Conservation (phyloP, 192 early-diverging fungal genomes). For the Thamnidium elegans region DNA sequence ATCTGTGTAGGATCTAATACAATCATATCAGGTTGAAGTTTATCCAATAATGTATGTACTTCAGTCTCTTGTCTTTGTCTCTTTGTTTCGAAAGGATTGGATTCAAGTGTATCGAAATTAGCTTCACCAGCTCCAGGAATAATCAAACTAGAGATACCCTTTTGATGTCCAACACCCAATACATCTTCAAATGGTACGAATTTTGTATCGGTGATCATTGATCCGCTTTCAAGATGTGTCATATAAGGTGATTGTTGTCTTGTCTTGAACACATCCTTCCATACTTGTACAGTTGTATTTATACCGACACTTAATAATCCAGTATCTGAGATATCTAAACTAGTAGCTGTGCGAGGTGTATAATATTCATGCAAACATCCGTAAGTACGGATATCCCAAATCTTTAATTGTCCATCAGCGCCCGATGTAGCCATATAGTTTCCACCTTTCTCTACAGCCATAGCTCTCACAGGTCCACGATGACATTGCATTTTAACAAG, state of each 20-base stretch:
- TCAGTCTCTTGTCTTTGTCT: conserved; percentile 87
- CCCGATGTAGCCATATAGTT: conserved; percentile 92
- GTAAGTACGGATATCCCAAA: conserved; percentile 93
- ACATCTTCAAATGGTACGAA: conserved; percentile 98
- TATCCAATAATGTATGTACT: conserved; percentile 85
- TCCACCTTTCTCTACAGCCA: conserved; percentile 79
- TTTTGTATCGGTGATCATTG: conserved; percentile 48
- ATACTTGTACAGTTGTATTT: conserved; percentile 77
- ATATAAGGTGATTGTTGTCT: conserved; percentile 88
- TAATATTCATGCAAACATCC: conserved; percentile 76
- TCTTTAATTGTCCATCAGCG: conserved; percentile 82
- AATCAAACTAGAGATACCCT: conserved; percentile 76
- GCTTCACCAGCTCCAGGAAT: conserved; percentile 95
- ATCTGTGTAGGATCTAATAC: conserved; percentile 78
- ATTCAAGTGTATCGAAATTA: conserved; percentile 91
- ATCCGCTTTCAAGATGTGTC: conserved; percentile 64
- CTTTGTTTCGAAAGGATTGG: conserved; percentile 89
- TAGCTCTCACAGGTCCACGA: conserved; percentile 74
- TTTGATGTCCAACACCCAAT: conserved; percentile 76
- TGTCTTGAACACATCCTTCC: conserved; percentile 82
- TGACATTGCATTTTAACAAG: conserved; percentile 96
- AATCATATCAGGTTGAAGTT: conserved; percentile 93
- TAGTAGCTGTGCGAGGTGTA: conserved; percentile 73
- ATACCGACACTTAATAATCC: conserved; percentile 82
- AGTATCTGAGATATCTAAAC: conserved; percentile 79